Evolutionary conservation across 2,329 filamentous ascomycete species (phyloP).

Genomic region (Claviceps paspali): DNA sequence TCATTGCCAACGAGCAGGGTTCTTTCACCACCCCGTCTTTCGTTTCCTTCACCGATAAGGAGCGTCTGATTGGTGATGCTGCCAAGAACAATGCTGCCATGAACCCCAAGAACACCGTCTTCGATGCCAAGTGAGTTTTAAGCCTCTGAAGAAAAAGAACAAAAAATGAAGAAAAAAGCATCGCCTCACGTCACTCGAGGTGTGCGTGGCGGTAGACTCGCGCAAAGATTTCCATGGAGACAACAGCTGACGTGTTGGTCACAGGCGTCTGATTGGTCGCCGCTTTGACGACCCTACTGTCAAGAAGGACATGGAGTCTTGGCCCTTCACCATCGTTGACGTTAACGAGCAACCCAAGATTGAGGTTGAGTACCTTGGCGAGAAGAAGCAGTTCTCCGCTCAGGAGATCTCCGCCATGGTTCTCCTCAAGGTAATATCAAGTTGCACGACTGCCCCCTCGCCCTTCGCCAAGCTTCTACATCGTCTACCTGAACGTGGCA

Average conservation of each 20-base stretch:
- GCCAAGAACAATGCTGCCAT: constrained; percentile 99
- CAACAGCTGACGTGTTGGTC: background rate
- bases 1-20: constrained; percentile 99
- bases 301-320: constrained; percentile 97
- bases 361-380: constrained; percentile 87
- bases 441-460: background rate
- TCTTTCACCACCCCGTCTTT: constrained; percentile 98
- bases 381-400: constrained; percentile 90
- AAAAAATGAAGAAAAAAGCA: too few species aligned
- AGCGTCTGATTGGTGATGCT: constrained; percentile 97
- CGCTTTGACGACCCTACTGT: constrained; percentile 89
- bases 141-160: background rate
- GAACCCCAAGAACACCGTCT: constrained; percentile 97
- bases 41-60: constrained; percentile 96
- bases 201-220: background rate
- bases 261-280: constrained; percentile 90
- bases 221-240: background rate
- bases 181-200: background rate
- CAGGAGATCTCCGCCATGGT: constrained; percentile 99
- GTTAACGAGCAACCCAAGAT: constrained; percentile 79
- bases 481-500: too few species aligned
- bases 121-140: constrained; percentile 87
- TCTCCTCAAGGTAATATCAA: constrained; percentile 64
- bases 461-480: too few species aligned
- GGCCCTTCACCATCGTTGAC: constrained; percentile 98